Evolutionary conservation across 768 basidiomycete species (phyloP), one percentile per base, ranked within the genome.

Genomic region (Lactarius vividus): DNA sequence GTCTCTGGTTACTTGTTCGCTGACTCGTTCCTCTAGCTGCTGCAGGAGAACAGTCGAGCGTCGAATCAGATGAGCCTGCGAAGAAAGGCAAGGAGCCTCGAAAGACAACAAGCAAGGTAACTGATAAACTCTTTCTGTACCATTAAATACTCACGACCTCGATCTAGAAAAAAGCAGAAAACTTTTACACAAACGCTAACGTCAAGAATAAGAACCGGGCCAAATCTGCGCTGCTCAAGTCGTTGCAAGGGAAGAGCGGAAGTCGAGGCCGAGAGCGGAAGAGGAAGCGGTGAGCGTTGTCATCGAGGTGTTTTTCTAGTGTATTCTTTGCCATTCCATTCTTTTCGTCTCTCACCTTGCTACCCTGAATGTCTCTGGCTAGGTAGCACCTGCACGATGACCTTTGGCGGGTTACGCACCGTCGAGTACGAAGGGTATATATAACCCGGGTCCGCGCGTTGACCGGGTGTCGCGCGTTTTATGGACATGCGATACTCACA

Each of bases 91-190:
- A 77, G 74, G 89, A 84, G 70, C 75, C 83, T 31, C 90, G 96
- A 20, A 91, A 96, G 92, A 96, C 85, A 72, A 98, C 97, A 1
- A 94, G 88, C 82, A 99, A 99, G 81, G 91, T 88, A 74, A 49
- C 68, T 68, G 8, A 1, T 65, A 35, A 65, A 26, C 10, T 16
- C 46, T 63, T 8, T 55, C 57, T 70, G 18, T 42, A 16, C n/a
- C 44, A 37, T 16, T 15, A 35, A 49, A 44, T 23, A 39, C 29
- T 54, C 28, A 11, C 29, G 15, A 10, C 23, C 26, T 61, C 57
- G 67, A 39, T 23, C 26, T n/a, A 93, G 94, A 89, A 87, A 80
- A 94, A 92, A 78, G 85, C 92, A 11, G 81, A 83, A 63, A 98
- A 98, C 79, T 98, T 94, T 79, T 97, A 92, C 79, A 85, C 88